Percentiles rank a stretch among this genome's conserved stretches.
Conservation (phyloP, 2,329 filamentous ascomycete species). For the Fusarium sp. region DNA sequence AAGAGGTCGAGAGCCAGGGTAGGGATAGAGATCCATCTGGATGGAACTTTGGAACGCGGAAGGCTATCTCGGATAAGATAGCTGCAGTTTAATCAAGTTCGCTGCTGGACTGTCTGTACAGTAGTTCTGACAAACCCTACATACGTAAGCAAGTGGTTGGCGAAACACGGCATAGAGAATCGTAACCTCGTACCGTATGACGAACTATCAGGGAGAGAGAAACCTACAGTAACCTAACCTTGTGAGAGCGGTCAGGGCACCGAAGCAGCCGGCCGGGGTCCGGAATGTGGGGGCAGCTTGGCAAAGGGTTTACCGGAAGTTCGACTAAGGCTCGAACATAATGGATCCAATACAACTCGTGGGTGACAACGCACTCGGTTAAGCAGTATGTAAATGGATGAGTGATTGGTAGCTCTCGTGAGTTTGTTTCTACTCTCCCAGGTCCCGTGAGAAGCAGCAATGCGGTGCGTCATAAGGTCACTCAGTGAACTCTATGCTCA, state of each 20-base stretch:
- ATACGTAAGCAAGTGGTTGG: slow-evolving; percentile 3
- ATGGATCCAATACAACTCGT: background rate
- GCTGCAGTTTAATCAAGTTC: background rate
- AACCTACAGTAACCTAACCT: slow-evolving; percentile 1
- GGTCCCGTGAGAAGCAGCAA: slow-evolving; percentile 6
- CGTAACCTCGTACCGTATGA: slow-evolving; percentile 1
- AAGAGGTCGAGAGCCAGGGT: slow-evolving; percentile 7
- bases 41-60: slow-evolving; percentile 16
- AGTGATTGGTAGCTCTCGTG: background rate
- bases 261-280: slow-evolving; percentile 21
- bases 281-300: slow-evolving; percentile 25
- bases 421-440: background rate
- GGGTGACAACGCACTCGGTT: background rate
- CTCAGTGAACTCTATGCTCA: slow-evolving; percentile 2
- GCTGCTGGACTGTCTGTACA: background rate
- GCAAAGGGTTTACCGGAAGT: slow-evolving; percentile 13
- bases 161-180: slow-evolving; percentile 7
- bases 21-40: background rate
- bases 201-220: background rate
- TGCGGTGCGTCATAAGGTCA: slow-evolving; percentile 14
- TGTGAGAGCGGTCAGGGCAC: slow-evolving; percentile 3
- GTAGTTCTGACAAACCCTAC: background rate
- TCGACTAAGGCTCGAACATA: background rate
- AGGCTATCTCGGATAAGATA: slow-evolving; percentile 4
- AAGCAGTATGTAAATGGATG: background rate